These are phyloP conservation scores for Allium fistulosum DNA, from an alignment of 106 monocot species.

Conservation along the genomic window DNA sequence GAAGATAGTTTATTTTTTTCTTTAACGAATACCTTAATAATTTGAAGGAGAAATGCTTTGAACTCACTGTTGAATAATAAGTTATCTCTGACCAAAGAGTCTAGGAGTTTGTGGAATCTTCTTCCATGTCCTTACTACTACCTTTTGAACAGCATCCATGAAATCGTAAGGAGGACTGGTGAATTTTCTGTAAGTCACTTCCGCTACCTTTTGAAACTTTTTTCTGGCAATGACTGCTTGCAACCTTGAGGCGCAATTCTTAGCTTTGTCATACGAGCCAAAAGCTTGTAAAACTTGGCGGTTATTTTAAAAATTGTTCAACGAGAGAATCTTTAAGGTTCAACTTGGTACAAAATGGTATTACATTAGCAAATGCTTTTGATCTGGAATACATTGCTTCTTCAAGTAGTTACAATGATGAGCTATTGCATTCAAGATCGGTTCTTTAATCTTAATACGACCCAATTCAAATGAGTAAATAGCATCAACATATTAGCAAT, in stretches of 20 bases:
- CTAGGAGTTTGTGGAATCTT: no score
- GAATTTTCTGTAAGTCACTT: slow-evolving; percentile 69
- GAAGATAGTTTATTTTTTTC: no score
- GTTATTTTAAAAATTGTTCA: slow-evolving; percentile 57
- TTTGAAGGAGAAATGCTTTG: no score
- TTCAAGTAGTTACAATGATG: slow-evolving; percentile 26
- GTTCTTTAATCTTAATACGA: slow-evolving; percentile 50
- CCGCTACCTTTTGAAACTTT: slow-evolving; percentile 77
- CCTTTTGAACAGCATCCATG: slow-evolving; percentile 47
- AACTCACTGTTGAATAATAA: no score
- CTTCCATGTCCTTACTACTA: no score
- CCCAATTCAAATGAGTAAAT: slow-evolving; percentile 58
- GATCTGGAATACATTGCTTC: slow-evolving; percentile 66
- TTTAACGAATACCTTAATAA: no score
- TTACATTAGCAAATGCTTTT: slow-evolving; percentile 45
- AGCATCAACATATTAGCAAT: slow-evolving; percentile 41
- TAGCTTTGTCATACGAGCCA: slow-evolving; percentile 66
- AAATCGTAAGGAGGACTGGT: slow-evolving; percentile 75
- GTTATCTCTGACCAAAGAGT: no score
- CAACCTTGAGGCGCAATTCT: slow-evolving; percentile 58
- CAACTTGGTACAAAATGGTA: slow-evolving; percentile 71
- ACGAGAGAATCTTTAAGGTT: slow-evolving; percentile 76
- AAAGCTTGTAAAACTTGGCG: slow-evolving; percentile 76
- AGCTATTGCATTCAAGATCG: slow-evolving; percentile 8
- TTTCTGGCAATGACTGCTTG: slow-evolving; percentile 44